These are phyloP conservation scores for Solanum habrochaites DNA, from an alignment of 257 asterid species.

Conservation along the genomic window DNA sequence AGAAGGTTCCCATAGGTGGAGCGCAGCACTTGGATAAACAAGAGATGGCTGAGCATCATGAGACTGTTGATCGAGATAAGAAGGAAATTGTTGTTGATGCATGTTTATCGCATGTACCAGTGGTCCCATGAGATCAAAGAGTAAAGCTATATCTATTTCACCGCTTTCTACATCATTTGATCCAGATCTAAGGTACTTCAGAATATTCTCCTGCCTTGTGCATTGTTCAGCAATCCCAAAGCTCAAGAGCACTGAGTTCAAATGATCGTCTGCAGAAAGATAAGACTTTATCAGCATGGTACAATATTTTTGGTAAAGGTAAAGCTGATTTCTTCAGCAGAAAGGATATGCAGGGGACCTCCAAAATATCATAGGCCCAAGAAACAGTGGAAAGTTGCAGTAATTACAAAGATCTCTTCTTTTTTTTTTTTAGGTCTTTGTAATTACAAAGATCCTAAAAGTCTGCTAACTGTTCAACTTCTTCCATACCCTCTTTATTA, in stretches of 20 bases:
- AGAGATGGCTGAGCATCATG: slow-evolving; percentile 29
- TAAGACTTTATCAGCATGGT: background rate
- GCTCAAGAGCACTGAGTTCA: slow-evolving; percentile 31
- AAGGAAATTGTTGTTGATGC: slow-evolving; percentile 24
- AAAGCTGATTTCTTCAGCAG: background rate
- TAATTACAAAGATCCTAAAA: background rate
- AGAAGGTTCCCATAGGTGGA: slow-evolving; percentile 30
- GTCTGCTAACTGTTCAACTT: background rate
- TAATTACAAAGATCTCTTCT: background rate
- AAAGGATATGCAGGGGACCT: background rate
- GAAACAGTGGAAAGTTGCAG: background rate
- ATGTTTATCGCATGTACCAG: slow-evolving; percentile 16
- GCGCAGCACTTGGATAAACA: slow-evolving; percentile 39
- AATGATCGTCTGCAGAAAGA: slow-evolving; percentile 27
- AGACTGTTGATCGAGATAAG: slow-evolving; percentile 8
- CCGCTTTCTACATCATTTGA: slow-evolving; percentile 34
- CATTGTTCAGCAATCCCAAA: slow-evolving; percentile 54
- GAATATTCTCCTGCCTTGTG: slow-evolving; percentile 38
- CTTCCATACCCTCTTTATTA: background rate
- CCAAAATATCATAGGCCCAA: background rate
- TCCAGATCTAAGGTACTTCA: slow-evolving; percentile 50
- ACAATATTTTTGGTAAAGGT: background rate
- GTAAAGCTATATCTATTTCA: slow-evolving; percentile 26
- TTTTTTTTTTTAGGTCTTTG: too few species aligned
- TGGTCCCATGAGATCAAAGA: slow-evolving; percentile 35